Evolutionary conservation across 2,329 filamentous ascomycete genomes (phyloP).

Genomic region (Ceratocystis colombiana): DNA sequence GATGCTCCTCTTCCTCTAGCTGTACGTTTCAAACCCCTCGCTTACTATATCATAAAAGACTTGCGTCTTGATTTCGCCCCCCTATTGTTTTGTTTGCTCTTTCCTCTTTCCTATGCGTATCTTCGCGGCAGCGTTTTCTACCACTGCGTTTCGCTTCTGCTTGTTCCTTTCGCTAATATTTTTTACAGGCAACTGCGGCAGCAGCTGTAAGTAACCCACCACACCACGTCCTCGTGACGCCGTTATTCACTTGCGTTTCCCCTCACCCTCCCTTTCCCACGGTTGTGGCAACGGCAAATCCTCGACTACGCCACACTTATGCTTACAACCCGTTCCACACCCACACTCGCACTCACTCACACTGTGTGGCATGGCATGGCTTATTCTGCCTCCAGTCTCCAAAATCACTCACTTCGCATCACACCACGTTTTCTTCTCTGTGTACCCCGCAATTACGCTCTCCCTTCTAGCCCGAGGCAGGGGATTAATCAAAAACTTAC

Average conservation of each 20-base stretch:
- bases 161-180: conserved; percentile 8
- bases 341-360: too few relatives aligned
- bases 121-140: background rate
- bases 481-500: background rate
- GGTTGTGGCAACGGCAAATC: too few relatives aligned
- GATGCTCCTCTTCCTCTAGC: conserved; percentile 19
- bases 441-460: conserved; percentile 13
- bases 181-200: conserved; percentile 22
- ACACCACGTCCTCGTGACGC: background rate
- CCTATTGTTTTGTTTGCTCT: background rate
- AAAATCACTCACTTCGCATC: background rate
- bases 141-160: background rate
- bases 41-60: too few relatives aligned
- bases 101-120: background rate
- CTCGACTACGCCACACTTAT: too few relatives aligned
- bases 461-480: background rate
- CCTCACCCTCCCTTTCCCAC: background rate
- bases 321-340: too few relatives aligned
- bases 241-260: background rate
- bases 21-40: conserved; percentile 15
- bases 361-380: background rate
- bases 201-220: conserved; percentile 19
- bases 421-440: background rate
- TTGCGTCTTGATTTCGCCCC: background rate
- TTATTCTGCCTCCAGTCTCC: background rate